Conservation (phyloP, 352 stramenopile genomes). For the Globisporangium okanoganense region DNA sequence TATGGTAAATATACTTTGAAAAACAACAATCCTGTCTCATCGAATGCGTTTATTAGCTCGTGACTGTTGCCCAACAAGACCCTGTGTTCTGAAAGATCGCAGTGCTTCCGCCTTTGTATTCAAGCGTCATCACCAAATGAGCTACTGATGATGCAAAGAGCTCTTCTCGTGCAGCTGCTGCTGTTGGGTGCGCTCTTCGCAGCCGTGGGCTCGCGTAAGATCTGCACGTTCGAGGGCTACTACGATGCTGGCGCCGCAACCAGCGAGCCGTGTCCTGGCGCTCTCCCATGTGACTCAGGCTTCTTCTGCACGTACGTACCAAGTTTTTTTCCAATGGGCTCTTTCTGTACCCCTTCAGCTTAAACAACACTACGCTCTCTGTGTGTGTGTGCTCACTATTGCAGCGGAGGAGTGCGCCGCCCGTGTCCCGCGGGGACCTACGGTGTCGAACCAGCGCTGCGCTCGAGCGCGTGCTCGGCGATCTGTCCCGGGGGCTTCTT, state of each 20-base stretch:
- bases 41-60: background rate
- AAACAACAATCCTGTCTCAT: background rate
- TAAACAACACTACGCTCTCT: no score
- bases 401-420: slow-evolving; percentile 28
- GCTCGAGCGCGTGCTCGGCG: slow-evolving; percentile 39
- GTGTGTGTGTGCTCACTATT: background rate
- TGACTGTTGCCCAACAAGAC: no score
- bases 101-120: no score
- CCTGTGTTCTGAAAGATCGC: background rate
- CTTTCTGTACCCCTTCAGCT: no score
- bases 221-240: slow-evolving; percentile 48
- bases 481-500: slow-evolving; percentile 61
- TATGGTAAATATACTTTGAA: slow-evolving; percentile 11
- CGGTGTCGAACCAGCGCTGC: slow-evolving; percentile 38
- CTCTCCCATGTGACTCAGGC: slow-evolving; percentile 34
- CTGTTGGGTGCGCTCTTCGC: background rate
- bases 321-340: background rate
- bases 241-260: slow-evolving; percentile 41
- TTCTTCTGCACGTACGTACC: slow-evolving; percentile 63
- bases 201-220: background rate
- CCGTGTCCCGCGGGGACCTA: slow-evolving; percentile 63
- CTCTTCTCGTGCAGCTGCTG: background rate
- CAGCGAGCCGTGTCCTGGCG: slow-evolving; percentile 32
- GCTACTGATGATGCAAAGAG: background rate
- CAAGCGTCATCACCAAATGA: background rate